These are phyloP conservation scores for Halteria grandinella DNA, from an alignment of 73 alveolate species.

Conservation along the genomic window DNA sequence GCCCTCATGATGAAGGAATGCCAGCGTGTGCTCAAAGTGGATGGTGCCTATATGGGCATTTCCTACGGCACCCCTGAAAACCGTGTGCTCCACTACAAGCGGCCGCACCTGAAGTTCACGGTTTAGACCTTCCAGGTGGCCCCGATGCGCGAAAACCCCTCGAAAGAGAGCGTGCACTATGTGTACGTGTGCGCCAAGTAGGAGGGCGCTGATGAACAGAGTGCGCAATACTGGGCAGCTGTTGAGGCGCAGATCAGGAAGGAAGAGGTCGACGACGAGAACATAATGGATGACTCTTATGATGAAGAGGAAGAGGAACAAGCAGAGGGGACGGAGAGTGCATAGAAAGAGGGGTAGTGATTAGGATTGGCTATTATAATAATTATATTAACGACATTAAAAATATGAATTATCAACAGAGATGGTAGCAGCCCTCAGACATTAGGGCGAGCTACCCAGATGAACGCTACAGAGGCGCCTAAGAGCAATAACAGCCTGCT, in stretches of 20 bases:
- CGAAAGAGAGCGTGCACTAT: conserved; percentile 69
- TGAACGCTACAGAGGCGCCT: background rate
- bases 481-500: background rate
- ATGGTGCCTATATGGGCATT: conserved; percentile 81
- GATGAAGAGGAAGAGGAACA: background rate
- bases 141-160: conserved; percentile 70
- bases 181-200: conserved; percentile 79
- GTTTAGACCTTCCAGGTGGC: conserved; percentile 57
- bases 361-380: too few species aligned
- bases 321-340: conserved; percentile 6
- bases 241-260: conserved; percentile 20
- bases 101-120: conserved; percentile 73
- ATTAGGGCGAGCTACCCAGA: background rate
- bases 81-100: conserved; percentile 79
- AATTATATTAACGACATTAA: background rate
- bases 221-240: conserved; percentile 2
- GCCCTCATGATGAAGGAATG: conserved; percentile 82
- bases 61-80: conserved; percentile 90
- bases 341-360: conserved; percentile 16
- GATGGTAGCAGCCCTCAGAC: background rate
- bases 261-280: conserved; percentile 31
- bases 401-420: background rate
- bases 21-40: conserved; percentile 78
- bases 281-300: background rate
- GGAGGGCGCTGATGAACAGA: conserved; percentile 67